Conservation (phyloP, 2,329 filamentous ascomycete species). For the Penicillium psychrosexuale region DNA sequence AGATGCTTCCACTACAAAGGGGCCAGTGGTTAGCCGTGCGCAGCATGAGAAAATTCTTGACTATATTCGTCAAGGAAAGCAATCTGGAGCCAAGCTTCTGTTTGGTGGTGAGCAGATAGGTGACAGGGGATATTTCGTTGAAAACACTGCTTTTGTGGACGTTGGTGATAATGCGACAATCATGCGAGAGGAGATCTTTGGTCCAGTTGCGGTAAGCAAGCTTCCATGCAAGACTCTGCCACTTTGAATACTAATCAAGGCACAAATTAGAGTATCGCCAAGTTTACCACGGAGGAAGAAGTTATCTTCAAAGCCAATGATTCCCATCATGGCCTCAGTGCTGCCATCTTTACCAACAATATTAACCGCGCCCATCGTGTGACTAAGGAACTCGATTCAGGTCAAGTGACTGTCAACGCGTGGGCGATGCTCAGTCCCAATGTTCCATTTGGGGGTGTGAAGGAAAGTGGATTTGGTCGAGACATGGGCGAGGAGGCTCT, state of each 20-base stretch:
- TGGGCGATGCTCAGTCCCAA: conserved; percentile 27
- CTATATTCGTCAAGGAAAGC: conserved; percentile 24
- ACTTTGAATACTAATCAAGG: neutral
- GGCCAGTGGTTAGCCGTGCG: conserved; percentile 20
- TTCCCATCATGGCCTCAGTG: conserved; percentile 36
- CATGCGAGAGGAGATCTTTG: conserved; percentile 57
- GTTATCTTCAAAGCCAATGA: conserved; percentile 56
- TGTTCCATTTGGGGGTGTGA: conserved; percentile 28
- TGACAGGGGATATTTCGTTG: conserved; percentile 58
- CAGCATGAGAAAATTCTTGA: conserved; percentile 25
- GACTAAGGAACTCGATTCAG: conserved; percentile 19
- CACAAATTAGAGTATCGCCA: conserved; percentile 47
- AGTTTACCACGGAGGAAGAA: conserved; percentile 59
- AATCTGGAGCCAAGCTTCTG: conserved; percentile 20
- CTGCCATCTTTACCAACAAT: conserved; percentile 29
- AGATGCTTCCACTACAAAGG: conserved; percentile 22
- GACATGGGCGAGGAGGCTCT: conserved; percentile 30
- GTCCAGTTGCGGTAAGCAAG: conserved; percentile 48
- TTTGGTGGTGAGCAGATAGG: conserved; percentile 25
- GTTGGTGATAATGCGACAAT: conserved; percentile 48
- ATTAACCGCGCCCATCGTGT: conserved; percentile 26
- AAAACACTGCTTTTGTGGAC: conserved; percentile 56
- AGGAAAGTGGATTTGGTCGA: conserved; percentile 29
- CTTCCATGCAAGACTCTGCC: neutral
- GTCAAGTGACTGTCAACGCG: conserved; percentile 28